Evolutionary conservation across 306 rosid species (phyloP).

Genomic region (Sesbania bispinosa): DNA sequence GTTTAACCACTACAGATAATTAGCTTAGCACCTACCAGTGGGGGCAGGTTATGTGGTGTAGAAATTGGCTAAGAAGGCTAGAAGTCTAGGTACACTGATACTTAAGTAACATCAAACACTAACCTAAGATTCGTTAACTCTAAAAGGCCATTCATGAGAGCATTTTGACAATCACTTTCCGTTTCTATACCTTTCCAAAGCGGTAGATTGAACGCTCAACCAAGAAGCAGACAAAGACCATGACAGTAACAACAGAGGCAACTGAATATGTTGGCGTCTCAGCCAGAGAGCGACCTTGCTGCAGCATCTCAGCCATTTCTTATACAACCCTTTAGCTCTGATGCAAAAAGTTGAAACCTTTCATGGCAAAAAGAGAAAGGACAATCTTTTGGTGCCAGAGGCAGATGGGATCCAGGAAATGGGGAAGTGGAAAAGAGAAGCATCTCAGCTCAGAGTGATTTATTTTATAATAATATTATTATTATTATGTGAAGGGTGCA

Average conservation of each 20-base stretch:
- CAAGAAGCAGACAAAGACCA: constrained; percentile 81
- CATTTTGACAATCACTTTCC: not conserved
- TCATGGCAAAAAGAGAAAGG: not conserved
- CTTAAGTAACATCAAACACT: no score
- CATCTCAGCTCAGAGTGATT: constrained; percentile 3
- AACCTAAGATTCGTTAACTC: no score
- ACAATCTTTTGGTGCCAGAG: not conserved
- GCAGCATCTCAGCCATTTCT: constrained; percentile 41
- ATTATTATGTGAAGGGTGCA: constrained; percentile 27
- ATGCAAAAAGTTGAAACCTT: constrained; percentile 22
- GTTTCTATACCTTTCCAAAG: constrained; percentile 62
- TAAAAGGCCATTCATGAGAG: not conserved
- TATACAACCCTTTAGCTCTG: constrained; percentile 11
- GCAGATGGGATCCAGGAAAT: constrained; percentile 46
- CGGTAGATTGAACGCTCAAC: constrained; percentile 81
- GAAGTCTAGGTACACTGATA: no score
- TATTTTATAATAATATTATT: no score
- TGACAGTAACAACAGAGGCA: constrained; percentile 83
- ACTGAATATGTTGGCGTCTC: constrained; percentile 97
- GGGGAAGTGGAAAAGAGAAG: constrained; percentile 33
- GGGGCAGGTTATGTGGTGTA: no score
- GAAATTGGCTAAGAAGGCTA: no score
- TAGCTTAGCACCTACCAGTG: no score
- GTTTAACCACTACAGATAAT: no score
- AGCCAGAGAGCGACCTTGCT: constrained; percentile 65